Conservation (phyloP, 768 basidiomycete species). For the Amanita rubescens region DNA sequence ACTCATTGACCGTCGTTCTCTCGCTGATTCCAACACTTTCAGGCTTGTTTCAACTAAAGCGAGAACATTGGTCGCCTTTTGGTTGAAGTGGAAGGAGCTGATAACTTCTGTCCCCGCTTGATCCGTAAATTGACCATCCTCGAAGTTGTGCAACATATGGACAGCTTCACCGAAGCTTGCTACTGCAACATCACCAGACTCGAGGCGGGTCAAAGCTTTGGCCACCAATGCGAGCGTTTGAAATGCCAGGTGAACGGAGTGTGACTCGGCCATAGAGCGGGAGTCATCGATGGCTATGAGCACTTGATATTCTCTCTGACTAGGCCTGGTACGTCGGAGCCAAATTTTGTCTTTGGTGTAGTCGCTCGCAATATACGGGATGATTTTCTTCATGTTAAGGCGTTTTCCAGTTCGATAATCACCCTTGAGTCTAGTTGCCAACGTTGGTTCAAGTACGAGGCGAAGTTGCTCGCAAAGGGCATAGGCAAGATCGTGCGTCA, state of each 20-base stretch:
- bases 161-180: slow-evolving; percentile 86
- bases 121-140: slow-evolving; percentile 73
- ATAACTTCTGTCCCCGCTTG: slow-evolving; percentile 76
- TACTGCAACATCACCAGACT: slow-evolving; percentile 91
- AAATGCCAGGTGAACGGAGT: slow-evolving; percentile 88
- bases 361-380: slow-evolving; percentile 95
- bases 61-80: slow-evolving; percentile 83
- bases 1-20: slow-evolving; percentile 54
- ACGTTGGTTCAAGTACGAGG: slow-evolving; percentile 91
- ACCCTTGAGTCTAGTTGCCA: slow-evolving; percentile 88
- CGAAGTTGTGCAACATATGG: slow-evolving; percentile 85
- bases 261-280: slow-evolving; percentile 90
- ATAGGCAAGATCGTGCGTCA: slow-evolving; percentile 88
- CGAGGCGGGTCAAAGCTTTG: slow-evolving; percentile 84
- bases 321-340: slow-evolving; percentile 90
- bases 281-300: slow-evolving; percentile 94
- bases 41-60: slow-evolving; percentile 76
- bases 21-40: slow-evolving; percentile 63
- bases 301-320: slow-evolving; percentile 92
- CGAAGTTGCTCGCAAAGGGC: slow-evolving; percentile 93
- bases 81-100: slow-evolving; percentile 81
- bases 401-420: slow-evolving; percentile 98
- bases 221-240: slow-evolving; percentile 89
- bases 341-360: slow-evolving; percentile 99
- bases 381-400: slow-evolving; percentile 98